Percentiles rank a stretch among this genome's conserved stretches.
These are phyloP conservation scores for Backusella sp. DNA, from an alignment of 192 early-diverging fungal species.

Conservation along the genomic window DNA sequence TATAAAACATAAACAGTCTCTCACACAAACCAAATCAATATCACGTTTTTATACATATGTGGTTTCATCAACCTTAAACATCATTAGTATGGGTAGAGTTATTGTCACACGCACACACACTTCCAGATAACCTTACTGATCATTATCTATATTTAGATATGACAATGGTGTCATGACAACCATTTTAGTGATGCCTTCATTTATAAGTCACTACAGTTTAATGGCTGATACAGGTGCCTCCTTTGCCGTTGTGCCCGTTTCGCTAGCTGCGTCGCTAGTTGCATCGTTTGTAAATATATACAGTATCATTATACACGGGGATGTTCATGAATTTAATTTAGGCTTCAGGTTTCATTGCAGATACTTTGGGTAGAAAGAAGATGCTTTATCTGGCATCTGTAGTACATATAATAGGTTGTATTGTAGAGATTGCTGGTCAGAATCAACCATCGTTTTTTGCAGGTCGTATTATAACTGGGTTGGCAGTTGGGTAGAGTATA, in stretches of 20 bases:
- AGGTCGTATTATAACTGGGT: slow-evolving; percentile 48
- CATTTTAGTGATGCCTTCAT: slow-evolving; percentile 21
- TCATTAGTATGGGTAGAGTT: slow-evolving; percentile 16
- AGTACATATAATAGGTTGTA: slow-evolving; percentile 48
- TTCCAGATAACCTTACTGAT: background rate
- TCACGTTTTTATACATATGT: background rate
- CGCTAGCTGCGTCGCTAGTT: background rate
- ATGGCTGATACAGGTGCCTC: background rate
- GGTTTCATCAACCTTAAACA: background rate
- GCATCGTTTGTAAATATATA: slow-evolving; percentile 1
- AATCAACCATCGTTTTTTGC: slow-evolving; percentile 41
- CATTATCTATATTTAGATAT: background rate
- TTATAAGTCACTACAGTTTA: background rate
- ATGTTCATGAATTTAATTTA: slow-evolving; percentile 42
- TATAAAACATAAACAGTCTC: background rate
- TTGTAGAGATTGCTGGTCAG: slow-evolving; percentile 45
- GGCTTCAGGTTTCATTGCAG: slow-evolving; percentile 58
- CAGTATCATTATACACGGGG: slow-evolving; percentile 36
- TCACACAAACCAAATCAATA: background rate
- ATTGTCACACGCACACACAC: background rate
- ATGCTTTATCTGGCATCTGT: slow-evolving; percentile 44
- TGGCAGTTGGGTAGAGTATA: slow-evolving; percentile 41
- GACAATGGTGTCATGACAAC: slow-evolving; percentile 24
- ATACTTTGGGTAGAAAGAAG: slow-evolving; percentile 42
- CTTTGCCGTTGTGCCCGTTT: background rate